A percentile compares a stretch with the other conserved stretches of the same genome.
Evolutionary conservation across 2,329 filamentous ascomycete species (phyloP).

Genomic region (Venturiaceae sp.): DNA sequence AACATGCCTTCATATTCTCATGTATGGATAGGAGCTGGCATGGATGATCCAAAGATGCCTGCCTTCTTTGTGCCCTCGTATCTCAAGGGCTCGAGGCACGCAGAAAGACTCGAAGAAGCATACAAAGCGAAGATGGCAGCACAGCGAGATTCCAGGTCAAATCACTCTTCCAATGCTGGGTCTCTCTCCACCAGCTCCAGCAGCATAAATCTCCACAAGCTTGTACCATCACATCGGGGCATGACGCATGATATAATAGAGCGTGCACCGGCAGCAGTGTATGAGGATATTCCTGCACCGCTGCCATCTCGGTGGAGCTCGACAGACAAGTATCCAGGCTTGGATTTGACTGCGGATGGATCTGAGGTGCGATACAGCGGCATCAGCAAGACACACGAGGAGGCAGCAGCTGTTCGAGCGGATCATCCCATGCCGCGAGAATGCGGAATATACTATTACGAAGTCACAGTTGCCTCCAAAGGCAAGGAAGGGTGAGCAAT

Average conservation of each 20-base stretch:
- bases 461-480: constrained; percentile 57
- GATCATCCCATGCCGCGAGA: constrained; percentile 81
- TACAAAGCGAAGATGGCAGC: constrained; percentile 50
- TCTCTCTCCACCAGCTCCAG: constrained; percentile 47
- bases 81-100: constrained; percentile 66
- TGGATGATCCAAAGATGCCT: background rate
- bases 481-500: constrained; percentile 51
- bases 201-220: constrained; percentile 49
- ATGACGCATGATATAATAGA: constrained; percentile 81
- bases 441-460: constrained; percentile 92
- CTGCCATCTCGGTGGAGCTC: constrained; percentile 79
- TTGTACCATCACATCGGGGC: constrained; percentile 56
- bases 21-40: background rate
- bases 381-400: constrained; percentile 42
- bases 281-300: constrained; percentile 52
- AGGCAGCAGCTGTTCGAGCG: constrained; percentile 70
- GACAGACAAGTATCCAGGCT: constrained; percentile 59
- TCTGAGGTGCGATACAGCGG: constrained; percentile 58
- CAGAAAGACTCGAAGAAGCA: constrained; percentile 63
- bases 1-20: background rate
- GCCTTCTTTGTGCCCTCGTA: constrained; percentile 67
- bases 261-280: constrained; percentile 50
- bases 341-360: constrained; percentile 66
- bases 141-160: constrained; percentile 24
- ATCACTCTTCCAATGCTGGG: constrained; percentile 25